Evolutionary conservation across 129 eudicot genomes (phyloP).

Genomic region (Escallonia rubra): DNA sequence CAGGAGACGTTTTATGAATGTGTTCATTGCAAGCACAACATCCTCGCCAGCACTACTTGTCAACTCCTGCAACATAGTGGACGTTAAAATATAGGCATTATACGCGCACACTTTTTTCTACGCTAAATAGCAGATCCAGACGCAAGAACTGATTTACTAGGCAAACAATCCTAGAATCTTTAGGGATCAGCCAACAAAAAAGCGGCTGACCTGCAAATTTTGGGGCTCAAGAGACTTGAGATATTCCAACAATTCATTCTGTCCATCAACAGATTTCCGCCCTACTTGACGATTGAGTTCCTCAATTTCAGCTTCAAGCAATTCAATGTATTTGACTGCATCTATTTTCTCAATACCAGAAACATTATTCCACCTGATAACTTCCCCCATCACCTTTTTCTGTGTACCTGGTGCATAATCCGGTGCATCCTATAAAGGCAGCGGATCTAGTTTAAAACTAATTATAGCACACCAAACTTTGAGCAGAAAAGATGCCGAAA

Average conservation of each 20-base stretch:
- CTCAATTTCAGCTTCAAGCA: constrained; percentile 96
- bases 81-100: background rate
- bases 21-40: constrained; percentile 89
- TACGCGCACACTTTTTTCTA: too few species aligned
- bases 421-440: constrained; percentile 54
- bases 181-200: background rate
- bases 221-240: constrained; percentile 96
- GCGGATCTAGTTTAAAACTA: background rate
- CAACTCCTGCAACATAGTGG: constrained; percentile 55
- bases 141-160: too few species aligned
- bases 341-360: constrained; percentile 95
- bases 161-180: background rate
- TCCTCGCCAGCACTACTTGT: constrained; percentile 97
- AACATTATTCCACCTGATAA: constrained; percentile 92
- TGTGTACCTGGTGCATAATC: constrained; percentile 99
- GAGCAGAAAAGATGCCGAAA: too few species aligned
- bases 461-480: too few species aligned
- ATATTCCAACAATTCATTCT: constrained; percentile 84
- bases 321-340: constrained; percentile 87
- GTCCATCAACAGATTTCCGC: constrained; percentile 74
- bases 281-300: constrained; percentile 87
- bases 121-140: too few species aligned
- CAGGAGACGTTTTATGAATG: constrained; percentile 86
- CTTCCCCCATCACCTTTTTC: constrained; percentile 91
- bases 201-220: constrained; percentile 73